These are phyloP conservation scores for Termitomyces sp. DNA, from an alignment of 1,284 basidiomycete species.

Conservation along the genomic window DNA sequence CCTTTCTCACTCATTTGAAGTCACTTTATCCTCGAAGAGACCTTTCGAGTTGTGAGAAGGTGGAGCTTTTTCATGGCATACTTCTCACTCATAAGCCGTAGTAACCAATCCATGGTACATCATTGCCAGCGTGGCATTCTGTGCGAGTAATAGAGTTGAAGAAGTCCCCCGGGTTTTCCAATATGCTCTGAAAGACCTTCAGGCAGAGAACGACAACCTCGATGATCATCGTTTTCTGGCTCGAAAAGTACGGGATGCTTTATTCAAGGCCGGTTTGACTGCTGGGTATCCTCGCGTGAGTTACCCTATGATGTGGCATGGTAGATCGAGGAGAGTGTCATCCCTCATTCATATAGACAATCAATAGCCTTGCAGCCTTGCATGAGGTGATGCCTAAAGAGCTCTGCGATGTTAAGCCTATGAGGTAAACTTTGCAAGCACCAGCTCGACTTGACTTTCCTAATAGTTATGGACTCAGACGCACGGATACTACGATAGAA, in stretches of 20 bases:
- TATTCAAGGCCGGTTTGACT: slow-evolving; percentile 53
- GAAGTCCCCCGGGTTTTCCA: slow-evolving; percentile 50
- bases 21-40: slow-evolving; percentile 27
- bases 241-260: slow-evolving; percentile 47
- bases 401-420: slow-evolving; percentile 31
- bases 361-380: slow-evolving; percentile 41
- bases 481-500: slow-evolving; percentile 32
- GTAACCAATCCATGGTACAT: slow-evolving; percentile 52
- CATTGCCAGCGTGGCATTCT: slow-evolving; percentile 49
- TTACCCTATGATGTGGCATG: neutral
- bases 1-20: slow-evolving; percentile 28
- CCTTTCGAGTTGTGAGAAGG: slow-evolving; percentile 4
- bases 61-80: neutral
- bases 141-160: slow-evolving; percentile 51
- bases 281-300: slow-evolving; percentile 49
- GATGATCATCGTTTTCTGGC: slow-evolving; percentile 37
- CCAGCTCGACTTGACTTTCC: neutral
- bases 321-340: slow-evolving; percentile 12
- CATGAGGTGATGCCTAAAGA: slow-evolving; percentile 38
- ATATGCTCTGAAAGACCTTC: slow-evolving; percentile 40
- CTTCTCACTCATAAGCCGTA: neutral
- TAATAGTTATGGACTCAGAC: slow-evolving; percentile 26
- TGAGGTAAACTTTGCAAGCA: slow-evolving; percentile 28
- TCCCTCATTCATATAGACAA: slow-evolving; percentile 29
- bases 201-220: slow-evolving; percentile 23